Percentiles rank a stretch among this genome's conserved stretches.
phyloP scores from a whole-genome alignment of 108 stramenopile genomes.

The Nitzschia sp. region DNA sequence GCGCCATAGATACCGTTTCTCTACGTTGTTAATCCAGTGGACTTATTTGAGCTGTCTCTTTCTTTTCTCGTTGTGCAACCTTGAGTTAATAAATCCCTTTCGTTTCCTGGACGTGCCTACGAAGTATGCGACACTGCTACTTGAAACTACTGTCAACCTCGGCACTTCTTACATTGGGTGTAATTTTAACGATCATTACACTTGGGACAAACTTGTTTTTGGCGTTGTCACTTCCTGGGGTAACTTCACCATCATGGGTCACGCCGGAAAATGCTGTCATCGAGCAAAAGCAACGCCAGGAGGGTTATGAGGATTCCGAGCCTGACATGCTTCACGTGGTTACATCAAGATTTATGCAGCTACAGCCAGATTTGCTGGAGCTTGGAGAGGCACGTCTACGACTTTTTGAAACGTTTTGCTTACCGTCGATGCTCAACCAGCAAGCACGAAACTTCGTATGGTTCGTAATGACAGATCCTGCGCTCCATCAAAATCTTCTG shows the following conservation, averaged over 20 bases:
- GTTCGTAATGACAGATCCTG: constrained; percentile 62
- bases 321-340: constrained; percentile 50
- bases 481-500: constrained; percentile 33
- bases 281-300: background rate
- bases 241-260: constrained; percentile 10
- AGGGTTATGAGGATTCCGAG: background rate
- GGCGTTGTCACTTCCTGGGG: constrained; percentile 9
- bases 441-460: constrained; percentile 51
- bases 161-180: background rate
- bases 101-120: too few species aligned
- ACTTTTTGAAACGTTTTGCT: constrained; percentile 64
- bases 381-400: constrained; percentile 53
- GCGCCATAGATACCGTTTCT: too few species aligned
- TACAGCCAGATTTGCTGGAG: constrained; percentile 46
- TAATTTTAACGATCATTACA: background rate
- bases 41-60: too few species aligned
- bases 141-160: constrained; percentile 2
- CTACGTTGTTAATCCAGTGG: too few species aligned
- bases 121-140: too few species aligned
- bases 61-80: too few species aligned
- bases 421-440: constrained; percentile 54
- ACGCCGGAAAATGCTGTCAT: background rate
- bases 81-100: too few species aligned
- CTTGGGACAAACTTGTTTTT: constrained; percentile 5
- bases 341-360: constrained; percentile 68